Evolutionary conservation across 805 yeast genomes (phyloP), one percentile per base, ranked within the genome.

Genomic region (Candida parachauliodes): DNA sequence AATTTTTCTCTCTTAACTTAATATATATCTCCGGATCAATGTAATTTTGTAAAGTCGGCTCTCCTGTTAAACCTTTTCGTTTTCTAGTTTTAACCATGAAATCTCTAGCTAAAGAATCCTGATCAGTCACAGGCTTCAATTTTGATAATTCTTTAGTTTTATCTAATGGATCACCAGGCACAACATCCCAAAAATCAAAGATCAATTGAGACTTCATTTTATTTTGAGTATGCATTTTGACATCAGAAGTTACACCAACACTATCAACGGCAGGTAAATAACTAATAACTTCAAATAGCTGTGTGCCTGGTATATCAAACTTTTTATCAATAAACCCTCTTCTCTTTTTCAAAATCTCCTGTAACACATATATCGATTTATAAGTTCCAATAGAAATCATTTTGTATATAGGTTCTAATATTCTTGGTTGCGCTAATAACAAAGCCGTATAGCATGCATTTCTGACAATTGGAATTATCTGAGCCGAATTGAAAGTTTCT

Each of bases 111-210:
- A 89, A 62, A 2, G 84, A 79, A 8, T 65, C 65, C 0, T 69
- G 60, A n/a, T 35, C 25, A 5, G 83, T 81, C 1, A 93, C 96
- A 0, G 96, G 86, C 47, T 78, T 79, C 54, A 91, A 67, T 28
- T 80, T 72, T 4, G 88, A 88, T 27, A 88, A 71, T 33, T 60
- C 63, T 12, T 76, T 74, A 22, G 76, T 72, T 16, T 64, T 61
- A 55, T 91, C 95, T 49, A 91, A 52, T 7, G 97, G 98, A 61
- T 91, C 88, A 0, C 98, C 98, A 2, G 96, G 95, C 1, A 86
- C 94, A 2, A 68, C 58, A 15, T 75, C 72, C 95, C 96, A 93
- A 40, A 70, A 72, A 39, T 72, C 71, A 57, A 86, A 87, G 33
- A 72, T 73, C 43, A 83, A 54, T 32, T 76, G 76, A 32, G 88